These are phyloP conservation scores for Penicillium mononematosum DNA, from an alignment of 495 filamentous ascomycete genomes.

Conservation along the genomic window DNA sequence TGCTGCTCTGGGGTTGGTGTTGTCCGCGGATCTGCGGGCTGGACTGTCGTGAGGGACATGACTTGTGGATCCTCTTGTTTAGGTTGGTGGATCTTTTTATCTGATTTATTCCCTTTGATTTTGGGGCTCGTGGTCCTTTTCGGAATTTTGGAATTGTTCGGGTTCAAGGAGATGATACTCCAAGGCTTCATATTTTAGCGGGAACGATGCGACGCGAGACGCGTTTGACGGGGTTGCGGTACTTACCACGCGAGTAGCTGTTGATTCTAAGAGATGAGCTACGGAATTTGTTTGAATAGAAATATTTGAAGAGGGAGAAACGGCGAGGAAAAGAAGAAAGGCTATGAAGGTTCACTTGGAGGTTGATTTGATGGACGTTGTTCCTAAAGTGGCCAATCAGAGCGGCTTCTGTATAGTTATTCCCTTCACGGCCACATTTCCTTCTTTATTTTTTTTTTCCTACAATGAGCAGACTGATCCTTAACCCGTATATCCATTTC, in stretches of 20 bases:
- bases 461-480: background rate
- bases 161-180: background rate
- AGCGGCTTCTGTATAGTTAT: background rate
- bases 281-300: too few species aligned
- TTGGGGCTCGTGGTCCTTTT: background rate
- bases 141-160: background rate
- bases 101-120: background rate
- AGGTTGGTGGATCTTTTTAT: background rate
- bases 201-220: background rate
- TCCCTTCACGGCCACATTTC: too few species aligned
- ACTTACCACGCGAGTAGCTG: background rate
- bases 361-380: slow-evolving; percentile 14
- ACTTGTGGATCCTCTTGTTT: background rate
- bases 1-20: background rate
- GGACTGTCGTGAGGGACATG: background rate
- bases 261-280: background rate
- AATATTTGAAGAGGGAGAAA: background rate
- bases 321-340: background rate
- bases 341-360: background rate
- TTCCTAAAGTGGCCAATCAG: slow-evolving; percentile 37
- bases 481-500: background rate
- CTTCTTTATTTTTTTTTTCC: too few species aligned
- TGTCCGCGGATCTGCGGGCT: background rate
- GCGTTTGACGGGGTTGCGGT: background rate
- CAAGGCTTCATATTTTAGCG: background rate